Base-by-base conservation (phyloP, 345 rosid genomes). In the Boechera divaricarpa region DNA sequence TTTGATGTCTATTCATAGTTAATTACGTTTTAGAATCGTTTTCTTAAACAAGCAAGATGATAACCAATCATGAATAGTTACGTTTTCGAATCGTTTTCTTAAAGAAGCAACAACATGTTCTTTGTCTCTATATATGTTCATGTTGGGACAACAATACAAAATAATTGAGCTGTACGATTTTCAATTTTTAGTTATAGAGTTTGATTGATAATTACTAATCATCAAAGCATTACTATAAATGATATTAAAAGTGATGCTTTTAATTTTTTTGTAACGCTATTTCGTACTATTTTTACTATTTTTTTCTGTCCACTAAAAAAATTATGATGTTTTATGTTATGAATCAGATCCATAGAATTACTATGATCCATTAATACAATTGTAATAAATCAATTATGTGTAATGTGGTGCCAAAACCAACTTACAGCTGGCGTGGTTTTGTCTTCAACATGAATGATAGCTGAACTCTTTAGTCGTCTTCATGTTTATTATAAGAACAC, bases 101-200 rank as follows among this genome's bases (percentile, higher is more conserved):
- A n/a, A 63, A 77, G 70, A 77, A 35, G 59, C 66, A 77, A 77
- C 80, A 77, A 77, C 80, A 70, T 77, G 80, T 77, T 70, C 15
- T 63, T 63, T 77, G 76, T 77, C 80, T 63, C 44, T 63, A 63
- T 77, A 33, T 52, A 63, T 63, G 65, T 53, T 54, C 15, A 70
- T 77, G 71, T 70, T 70, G 80, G 70, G 54, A 62, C 71, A 70
- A 69, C 52, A 45, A 69, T 63, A 77, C 44, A 54, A 33, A 58
- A 69, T 24, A 42, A 63, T 69, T 56, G 69, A 52, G 70, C 3
- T 61, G 69, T 67, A 69, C 69, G 47, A 51, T 29, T 56, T 63
- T 6, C 12, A 29, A 41, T 3, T 12, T 57, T 38, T 58, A 36
- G 67, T 58, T 36, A 49, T 36, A 12, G 35, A 33, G 35, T 33